A percentile compares a stretch with the other conserved stretches of the same genome.
phyloP scores from a whole-genome alignment of 1,284 basidiomycete species.

The Sphagnurus paluster region DNA sequence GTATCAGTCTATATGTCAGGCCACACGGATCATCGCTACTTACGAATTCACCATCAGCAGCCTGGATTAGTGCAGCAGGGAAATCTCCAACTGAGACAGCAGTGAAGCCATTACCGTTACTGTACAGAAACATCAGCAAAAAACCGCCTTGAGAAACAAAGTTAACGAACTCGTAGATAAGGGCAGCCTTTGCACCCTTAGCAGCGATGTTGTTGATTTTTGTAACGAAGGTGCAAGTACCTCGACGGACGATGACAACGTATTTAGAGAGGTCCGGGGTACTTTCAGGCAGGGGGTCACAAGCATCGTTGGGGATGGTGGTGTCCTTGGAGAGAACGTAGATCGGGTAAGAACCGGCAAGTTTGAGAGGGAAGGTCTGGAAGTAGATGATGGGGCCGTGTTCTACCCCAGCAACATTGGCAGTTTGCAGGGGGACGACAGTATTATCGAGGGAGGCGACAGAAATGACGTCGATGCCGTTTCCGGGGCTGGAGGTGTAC shows the following conservation, averaged over 20 bases:
- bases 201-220: slow-evolving; percentile 50
- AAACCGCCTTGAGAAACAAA: background rate
- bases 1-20: slow-evolving; percentile 1
- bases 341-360: slow-evolving; percentile 37
- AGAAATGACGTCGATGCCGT: slow-evolving; percentile 49
- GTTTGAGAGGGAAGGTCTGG: slow-evolving; percentile 35
- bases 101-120: slow-evolving; percentile 45
- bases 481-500: slow-evolving; percentile 50
- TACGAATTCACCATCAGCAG: slow-evolving; percentile 33
- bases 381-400: slow-evolving; percentile 45
- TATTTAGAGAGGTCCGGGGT: slow-evolving; percentile 53
- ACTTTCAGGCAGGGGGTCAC: slow-evolving; percentile 22
- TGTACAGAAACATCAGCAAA: slow-evolving; percentile 26
- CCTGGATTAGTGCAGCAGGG: slow-evolving; percentile 41
- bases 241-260: slow-evolving; percentile 51
- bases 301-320: slow-evolving; percentile 46
- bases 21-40: slow-evolving; percentile 13
- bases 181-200: slow-evolving; percentile 46
- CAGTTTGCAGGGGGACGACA: slow-evolving; percentile 38
- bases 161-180: slow-evolving; percentile 54
- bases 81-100: slow-evolving; percentile 42
- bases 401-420: slow-evolving; percentile 37
- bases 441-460: slow-evolving; percentile 52
- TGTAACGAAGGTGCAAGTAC: slow-evolving; percentile 48
- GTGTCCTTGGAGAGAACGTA: slow-evolving; percentile 45